Evolutionary conservation across 2,329 filamentous ascomycete species (phyloP).

Genomic region (Periconia digitata): DNA sequence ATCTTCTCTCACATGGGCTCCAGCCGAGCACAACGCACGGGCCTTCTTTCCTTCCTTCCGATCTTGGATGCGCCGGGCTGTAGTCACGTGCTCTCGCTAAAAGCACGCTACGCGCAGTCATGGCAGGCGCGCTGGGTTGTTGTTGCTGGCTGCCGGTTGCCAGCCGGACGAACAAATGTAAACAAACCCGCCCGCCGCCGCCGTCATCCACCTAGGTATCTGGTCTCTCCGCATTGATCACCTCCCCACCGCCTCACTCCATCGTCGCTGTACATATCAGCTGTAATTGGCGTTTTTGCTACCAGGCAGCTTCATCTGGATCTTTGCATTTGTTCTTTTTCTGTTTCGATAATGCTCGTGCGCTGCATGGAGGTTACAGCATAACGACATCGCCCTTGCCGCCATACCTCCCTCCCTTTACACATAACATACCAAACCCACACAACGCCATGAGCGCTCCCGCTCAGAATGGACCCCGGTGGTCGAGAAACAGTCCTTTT

Average conservation of each 20-base stretch:
- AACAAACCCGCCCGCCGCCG: slow-evolving; percentile 13
- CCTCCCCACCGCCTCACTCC: slow-evolving; percentile 7
- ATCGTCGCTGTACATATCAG: slow-evolving; percentile 30
- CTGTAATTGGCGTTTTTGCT: slow-evolving; percentile 14
- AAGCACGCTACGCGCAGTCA: slow-evolving; percentile 1
- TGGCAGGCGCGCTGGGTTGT: background rate
- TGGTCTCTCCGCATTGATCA: slow-evolving; percentile 14
- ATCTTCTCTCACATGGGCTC: too few relatives aligned
- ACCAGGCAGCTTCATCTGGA: slow-evolving; percentile 7
- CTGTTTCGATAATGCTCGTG: slow-evolving; percentile 22
- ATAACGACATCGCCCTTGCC: slow-evolving; percentile 25
- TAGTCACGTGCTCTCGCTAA: background rate
- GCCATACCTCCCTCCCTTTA: background rate
- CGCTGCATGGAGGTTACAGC: slow-evolving; percentile 13
- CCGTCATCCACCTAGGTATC: slow-evolving; percentile 7
- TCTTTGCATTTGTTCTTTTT: slow-evolving; percentile 7
- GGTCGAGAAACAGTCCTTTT: slow-evolving; percentile 76
- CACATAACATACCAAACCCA: slow-evolving; percentile 9
- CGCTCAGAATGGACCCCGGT: slow-evolving; percentile 65
- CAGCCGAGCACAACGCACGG: too few relatives aligned
- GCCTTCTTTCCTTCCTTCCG: too few relatives aligned
- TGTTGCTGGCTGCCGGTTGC: slow-evolving; percentile 5
- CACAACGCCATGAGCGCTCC: slow-evolving; percentile 53
- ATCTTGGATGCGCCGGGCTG: too few relatives aligned
- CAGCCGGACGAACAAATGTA: slow-evolving; percentile 12